phyloP scores from a whole-genome alignment of 352 stramenopile species.

The Pythium insidiosum region DNA sequence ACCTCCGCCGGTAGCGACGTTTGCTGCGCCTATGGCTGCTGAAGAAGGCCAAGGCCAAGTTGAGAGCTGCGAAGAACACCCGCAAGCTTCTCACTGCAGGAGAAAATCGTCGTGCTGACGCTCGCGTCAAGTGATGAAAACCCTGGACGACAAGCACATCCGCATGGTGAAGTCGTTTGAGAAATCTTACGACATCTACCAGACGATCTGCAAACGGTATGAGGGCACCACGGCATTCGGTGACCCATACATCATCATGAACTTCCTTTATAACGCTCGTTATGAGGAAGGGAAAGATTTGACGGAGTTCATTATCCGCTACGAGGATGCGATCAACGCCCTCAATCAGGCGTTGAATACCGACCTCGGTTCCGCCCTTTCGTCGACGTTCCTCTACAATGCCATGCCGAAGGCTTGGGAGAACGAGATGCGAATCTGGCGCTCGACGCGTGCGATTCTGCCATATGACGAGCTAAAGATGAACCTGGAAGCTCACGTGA shows the following conservation, averaged over 20 bases:
- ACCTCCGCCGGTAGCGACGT: too few relatives aligned
- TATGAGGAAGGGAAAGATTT: conserved; percentile 4
- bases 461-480: conserved; percentile 1
- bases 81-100: neutral
- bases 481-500: neutral
- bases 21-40: too few relatives aligned
- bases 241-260: conserved; percentile 5
- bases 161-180: conserved; percentile 1
- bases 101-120: neutral
- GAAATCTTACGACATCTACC: conserved; percentile 5
- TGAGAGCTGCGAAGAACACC: neutral
- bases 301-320: conserved; percentile 7
- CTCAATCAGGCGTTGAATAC: conserved; percentile 3
- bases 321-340: conserved; percentile 4
- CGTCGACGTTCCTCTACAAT: conserved; percentile 3
- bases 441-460: neutral
- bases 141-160: conserved; percentile 6
- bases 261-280: conserved; percentile 1
- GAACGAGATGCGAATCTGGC: conserved; percentile 2
- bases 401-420: conserved; percentile 1
- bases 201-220: conserved; percentile 2
- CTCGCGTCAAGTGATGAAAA: conserved; percentile 6
- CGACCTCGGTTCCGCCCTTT: neutral
- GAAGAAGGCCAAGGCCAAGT: neutral
- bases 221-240: conserved; percentile 4